A percentile compares a stretch with the other conserved stretches of the same genome.
phyloP scores from a whole-genome alignment of 2,329 filamentous ascomycete species.

The Triangularia verruculosa region DNA sequence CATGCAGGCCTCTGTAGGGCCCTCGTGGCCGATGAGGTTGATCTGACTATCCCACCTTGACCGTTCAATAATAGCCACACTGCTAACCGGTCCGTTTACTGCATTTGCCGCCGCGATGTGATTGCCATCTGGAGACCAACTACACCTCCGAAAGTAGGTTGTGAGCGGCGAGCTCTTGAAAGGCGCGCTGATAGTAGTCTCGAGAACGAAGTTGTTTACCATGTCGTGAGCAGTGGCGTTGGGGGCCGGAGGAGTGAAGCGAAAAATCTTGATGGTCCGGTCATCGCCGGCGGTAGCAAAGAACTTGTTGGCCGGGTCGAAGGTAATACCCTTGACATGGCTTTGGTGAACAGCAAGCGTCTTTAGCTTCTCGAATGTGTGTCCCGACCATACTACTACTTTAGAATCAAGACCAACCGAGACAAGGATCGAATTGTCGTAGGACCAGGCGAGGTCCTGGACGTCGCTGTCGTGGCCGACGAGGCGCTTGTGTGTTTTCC shows the following conservation, averaged over 20 bases:
- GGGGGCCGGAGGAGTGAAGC: constrained; percentile 85
- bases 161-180: constrained; percentile 91
- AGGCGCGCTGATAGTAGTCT: constrained; percentile 83
- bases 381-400: constrained; percentile 95
- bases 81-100: constrained; percentile 94
- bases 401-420: constrained; percentile 97
- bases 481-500: constrained; percentile 89
- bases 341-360: constrained; percentile 89
- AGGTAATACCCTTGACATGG: constrained; percentile 98
- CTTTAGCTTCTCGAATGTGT: constrained; percentile 97
- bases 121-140: constrained; percentile 95
- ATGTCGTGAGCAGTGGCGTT: constrained; percentile 94
- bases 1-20: constrained; percentile 92
- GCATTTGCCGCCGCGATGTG: constrained; percentile 97
- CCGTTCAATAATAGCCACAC: constrained; percentile 91
- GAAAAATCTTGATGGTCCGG: constrained; percentile 92
- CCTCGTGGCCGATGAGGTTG: constrained; percentile 95
- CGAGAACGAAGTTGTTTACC: constrained; percentile 92
- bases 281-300: constrained; percentile 98
- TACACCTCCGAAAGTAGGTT: constrained; percentile 93
- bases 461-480: constrained; percentile 99
- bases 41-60: constrained; percentile 94
- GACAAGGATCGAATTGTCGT: constrained; percentile 90
- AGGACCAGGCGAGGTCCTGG: constrained; percentile 95
- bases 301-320: constrained; percentile 98